Evolutionary conservation across 2,329 filamentous ascomycete genomes (phyloP).

Genomic region (Macrophomina tecta): DNA sequence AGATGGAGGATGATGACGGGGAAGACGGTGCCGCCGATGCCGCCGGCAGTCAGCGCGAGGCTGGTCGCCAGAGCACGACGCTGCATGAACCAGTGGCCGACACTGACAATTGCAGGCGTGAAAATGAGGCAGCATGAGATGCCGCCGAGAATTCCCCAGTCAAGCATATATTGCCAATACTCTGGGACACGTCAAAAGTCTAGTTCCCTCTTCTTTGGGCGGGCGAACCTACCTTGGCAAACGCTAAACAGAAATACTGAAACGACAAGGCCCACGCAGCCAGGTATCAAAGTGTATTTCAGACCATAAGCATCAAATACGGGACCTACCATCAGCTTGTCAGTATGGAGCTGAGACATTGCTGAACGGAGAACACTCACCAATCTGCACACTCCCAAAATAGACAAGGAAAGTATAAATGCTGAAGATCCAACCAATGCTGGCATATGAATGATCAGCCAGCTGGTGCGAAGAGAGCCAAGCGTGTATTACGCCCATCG

Average conservation of each 20-base stretch:
- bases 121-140: slow-evolving; percentile 47
- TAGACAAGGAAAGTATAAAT: slow-evolving; percentile 50
- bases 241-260: slow-evolving; percentile 41
- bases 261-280: slow-evolving; percentile 39
- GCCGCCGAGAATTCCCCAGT: slow-evolving; percentile 48
- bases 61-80: slow-evolving; percentile 46
- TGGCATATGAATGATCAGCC: slow-evolving; percentile 40
- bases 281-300: slow-evolving; percentile 38
- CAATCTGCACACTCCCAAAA: slow-evolving; percentile 41
- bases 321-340: slow-evolving; percentile 35
- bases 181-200: slow-evolving; percentile 30
- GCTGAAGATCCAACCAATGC: slow-evolving; percentile 51
- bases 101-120: slow-evolving; percentile 43
- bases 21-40: slow-evolving; percentile 44
- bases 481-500: slow-evolving; percentile 47
- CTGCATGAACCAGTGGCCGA: slow-evolving; percentile 49
- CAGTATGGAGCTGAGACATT: neutral
- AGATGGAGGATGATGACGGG: slow-evolving; percentile 44
- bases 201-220: neutral
- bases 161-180: slow-evolving; percentile 52
- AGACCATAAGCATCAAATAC: slow-evolving; percentile 48
- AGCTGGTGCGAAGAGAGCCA: slow-evolving; percentile 48
- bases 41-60: slow-evolving; percentile 47
- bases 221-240: slow-evolving; percentile 32
- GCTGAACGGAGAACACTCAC: slow-evolving; percentile 22